A percentile compares a stretch with the other conserved stretches of the same genome.
Evolutionary conservation across 2,329 filamentous ascomycete genomes (phyloP).

Genomic region (Apiospora rasikravindrae): DNA sequence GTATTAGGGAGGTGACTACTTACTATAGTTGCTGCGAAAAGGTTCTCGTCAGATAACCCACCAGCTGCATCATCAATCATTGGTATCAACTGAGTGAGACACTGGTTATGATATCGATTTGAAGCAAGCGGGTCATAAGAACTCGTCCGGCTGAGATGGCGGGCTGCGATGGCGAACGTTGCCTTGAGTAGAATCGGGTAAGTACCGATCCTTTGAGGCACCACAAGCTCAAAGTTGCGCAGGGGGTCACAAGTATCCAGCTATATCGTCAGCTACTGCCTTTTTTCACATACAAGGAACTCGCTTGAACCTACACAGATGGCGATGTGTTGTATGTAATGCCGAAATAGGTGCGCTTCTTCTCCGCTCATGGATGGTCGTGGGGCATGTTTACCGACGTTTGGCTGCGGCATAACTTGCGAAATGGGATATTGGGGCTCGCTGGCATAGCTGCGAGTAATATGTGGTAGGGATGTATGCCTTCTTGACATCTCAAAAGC

Average conservation of each 20-base stretch:
- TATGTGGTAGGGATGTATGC: not conserved
- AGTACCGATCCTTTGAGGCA: slow-evolving; percentile 56
- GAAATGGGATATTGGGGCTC: slow-evolving; percentile 3
- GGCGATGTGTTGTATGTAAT: slow-evolving; percentile 43
- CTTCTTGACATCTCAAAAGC: not conserved
- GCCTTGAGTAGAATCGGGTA: slow-evolving; percentile 61
- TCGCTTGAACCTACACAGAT: slow-evolving; percentile 38
- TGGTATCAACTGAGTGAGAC: slow-evolving; percentile 55
- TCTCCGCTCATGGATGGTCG: slow-evolving; percentile 37
- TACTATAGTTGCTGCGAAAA: slow-evolving; percentile 55
- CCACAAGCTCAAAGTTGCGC: slow-evolving; percentile 57
- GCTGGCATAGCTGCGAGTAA: not conserved
- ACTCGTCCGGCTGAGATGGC: slow-evolving; percentile 56
- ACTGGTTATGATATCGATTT: slow-evolving; percentile 59
- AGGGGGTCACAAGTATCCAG: slow-evolving; percentile 39
- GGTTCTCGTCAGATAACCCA: slow-evolving; percentile 51
- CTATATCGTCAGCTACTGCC: slow-evolving; percentile 30
- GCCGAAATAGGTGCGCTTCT: slow-evolving; percentile 41
- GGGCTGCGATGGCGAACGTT: slow-evolving; percentile 60
- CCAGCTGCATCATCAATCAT: slow-evolving; percentile 47
- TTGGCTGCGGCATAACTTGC: slow-evolving; percentile 5
- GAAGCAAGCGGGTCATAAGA: slow-evolving; percentile 55
- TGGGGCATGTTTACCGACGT: slow-evolving; percentile 24
- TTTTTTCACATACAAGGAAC: not conserved
- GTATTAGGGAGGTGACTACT: not conserved